phyloP scores from a whole-genome alignment of 2,329 filamentous ascomycete genomes.

The Bipolaris victoriae region DNA sequence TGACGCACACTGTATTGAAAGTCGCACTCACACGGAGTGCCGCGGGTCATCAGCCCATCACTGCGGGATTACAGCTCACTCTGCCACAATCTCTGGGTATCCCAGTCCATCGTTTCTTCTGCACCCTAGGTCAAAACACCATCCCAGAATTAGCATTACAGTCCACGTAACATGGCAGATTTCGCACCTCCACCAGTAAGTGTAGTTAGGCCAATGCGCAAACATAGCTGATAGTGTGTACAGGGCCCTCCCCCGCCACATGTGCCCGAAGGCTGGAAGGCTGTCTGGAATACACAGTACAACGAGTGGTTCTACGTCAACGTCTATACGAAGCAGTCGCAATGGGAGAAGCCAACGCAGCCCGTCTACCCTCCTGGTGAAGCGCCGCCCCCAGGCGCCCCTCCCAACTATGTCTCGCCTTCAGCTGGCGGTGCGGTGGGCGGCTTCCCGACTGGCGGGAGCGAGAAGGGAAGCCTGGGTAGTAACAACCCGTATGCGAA shows the following conservation, averaged over 20 bases:
- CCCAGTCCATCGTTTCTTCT: neutral
- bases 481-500: constrained; percentile 73
- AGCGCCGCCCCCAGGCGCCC: constrained; percentile 63
- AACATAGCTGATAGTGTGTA: constrained; percentile 13
- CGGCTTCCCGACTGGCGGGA: constrained; percentile 34
- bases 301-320: constrained; percentile 96
- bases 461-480: constrained; percentile 54
- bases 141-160: neutral
- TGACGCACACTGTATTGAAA: constrained; percentile 26
- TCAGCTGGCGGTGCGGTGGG: constrained; percentile 49
- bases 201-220: constrained; percentile 10
- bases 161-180: constrained; percentile 37
- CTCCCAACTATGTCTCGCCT: constrained; percentile 68
- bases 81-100: constrained; percentile 7
- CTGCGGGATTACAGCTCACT: constrained; percentile 14
- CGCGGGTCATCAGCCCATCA: constrained; percentile 22
- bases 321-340: constrained; percentile 82
- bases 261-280: constrained; percentile 81
- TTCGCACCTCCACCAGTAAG: constrained; percentile 46
- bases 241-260: constrained; percentile 63
- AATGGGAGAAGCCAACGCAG: constrained; percentile 84
- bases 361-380: constrained; percentile 64
- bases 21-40: constrained; percentile 12
- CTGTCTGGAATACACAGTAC: constrained; percentile 84
- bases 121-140: neutral